Evolutionary conservation across 129 eudicot species (phyloP).

Genomic region (Escallonia herrerae): DNA sequence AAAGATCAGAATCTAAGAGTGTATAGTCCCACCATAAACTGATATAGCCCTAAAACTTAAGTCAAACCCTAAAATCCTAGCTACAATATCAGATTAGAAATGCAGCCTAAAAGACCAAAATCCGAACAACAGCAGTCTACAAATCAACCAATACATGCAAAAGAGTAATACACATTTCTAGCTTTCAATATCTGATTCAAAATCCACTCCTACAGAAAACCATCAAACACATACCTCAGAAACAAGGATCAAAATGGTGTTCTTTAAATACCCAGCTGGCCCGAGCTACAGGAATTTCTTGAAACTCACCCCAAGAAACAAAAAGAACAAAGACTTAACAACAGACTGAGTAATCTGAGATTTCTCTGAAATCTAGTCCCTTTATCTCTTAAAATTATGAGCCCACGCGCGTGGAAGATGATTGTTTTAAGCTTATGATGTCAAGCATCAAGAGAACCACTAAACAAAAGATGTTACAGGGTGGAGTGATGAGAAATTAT

Average conservation of each 20-base stretch:
- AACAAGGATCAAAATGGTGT: constrained; percentile 6
- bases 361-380: neutral
- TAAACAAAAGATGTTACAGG: constrained; percentile 37
- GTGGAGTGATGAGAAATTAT: constrained; percentile 37
- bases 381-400: neutral
- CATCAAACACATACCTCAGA: neutral
- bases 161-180: neutral
- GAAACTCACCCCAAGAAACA: neutral
- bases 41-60: neutral
- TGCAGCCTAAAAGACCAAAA: neutral
- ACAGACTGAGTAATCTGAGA: constrained; percentile 15
- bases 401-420: constrained; percentile 22
- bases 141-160: neutral
- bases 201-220: neutral
- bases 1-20: neutral
- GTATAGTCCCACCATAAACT: neutral
- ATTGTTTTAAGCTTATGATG: constrained; percentile 39
- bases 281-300: constrained; percentile 4
- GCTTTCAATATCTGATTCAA: neutral
- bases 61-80: neutral
- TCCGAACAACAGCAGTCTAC: neutral
- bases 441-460: constrained; percentile 68
- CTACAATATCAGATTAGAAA: neutral
- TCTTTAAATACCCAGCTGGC: neutral
- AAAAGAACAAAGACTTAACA: constrained; percentile 21